Evolutionary conservation across 495 filamentous ascomycete species (phyloP).

Genomic region (Neurospora tetrasperma): DNA sequence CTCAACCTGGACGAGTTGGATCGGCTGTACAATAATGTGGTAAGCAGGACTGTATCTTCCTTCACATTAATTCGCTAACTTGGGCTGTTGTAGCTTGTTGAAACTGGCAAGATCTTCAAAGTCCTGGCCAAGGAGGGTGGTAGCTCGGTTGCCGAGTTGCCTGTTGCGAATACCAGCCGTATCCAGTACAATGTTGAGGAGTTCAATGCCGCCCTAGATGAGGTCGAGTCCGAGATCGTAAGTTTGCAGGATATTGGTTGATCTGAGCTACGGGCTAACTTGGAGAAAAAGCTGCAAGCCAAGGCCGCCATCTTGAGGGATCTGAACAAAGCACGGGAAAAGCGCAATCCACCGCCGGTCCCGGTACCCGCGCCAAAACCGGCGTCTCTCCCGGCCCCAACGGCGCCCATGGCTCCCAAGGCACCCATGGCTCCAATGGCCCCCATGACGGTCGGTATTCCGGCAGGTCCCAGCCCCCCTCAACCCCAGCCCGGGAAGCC

Average conservation of each 20-base stretch:
- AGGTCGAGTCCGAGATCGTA: constrained; percentile 44
- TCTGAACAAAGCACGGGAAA: constrained; percentile 27
- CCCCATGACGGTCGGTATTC: background rate
- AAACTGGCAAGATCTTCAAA: constrained; percentile 40
- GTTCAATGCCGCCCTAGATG: constrained; percentile 42
- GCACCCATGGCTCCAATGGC: background rate
- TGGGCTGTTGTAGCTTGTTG: constrained; percentile 31
- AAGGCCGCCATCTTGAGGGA: constrained; percentile 36
- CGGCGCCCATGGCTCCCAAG: constrained; percentile 24
- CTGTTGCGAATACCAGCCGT: constrained; percentile 22
- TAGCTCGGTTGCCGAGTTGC: constrained; percentile 16
- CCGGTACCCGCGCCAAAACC: constrained; percentile 1
- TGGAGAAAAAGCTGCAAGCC: constrained; percentile 22
- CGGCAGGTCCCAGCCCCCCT: constrained; percentile 6
- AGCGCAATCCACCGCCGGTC: constrained; percentile 7
- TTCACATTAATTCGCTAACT: background rate
- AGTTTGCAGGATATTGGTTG: constrained; percentile 5
- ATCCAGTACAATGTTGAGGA: constrained; percentile 28
- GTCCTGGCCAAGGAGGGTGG: constrained; percentile 30
- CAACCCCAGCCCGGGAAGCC: constrained; percentile 11
- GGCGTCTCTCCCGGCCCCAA: constrained; percentile 17
- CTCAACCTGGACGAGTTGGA: constrained; percentile 29
- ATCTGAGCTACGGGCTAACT: background rate
- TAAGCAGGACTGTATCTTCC: constrained; percentile 16
- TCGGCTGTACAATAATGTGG: constrained; percentile 37